Conservation (phyloP, 371 early-diverging fungal genomes). For the Mortierella sp. region DNA sequence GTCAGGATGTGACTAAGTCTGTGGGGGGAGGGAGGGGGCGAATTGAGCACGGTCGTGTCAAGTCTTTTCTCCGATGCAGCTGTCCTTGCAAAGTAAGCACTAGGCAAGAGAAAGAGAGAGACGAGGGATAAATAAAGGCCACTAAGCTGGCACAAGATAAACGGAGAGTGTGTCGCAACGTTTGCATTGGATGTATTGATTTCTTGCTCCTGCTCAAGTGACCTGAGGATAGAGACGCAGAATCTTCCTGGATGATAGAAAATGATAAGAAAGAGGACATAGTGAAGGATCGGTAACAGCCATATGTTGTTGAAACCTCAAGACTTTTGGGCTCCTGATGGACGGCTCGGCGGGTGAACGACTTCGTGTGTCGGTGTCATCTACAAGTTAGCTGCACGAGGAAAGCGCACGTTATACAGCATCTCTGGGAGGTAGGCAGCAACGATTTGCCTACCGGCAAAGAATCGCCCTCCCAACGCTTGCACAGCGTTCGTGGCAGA, state of each 20-base stretch:
- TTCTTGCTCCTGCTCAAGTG: conserved; percentile 8
- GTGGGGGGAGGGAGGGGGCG: too few species aligned
- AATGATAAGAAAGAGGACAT: conserved; percentile 4
- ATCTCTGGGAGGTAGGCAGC: conserved; percentile 79
- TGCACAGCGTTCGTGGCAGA: conserved; percentile 76
- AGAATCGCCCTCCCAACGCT: conserved; percentile 81
- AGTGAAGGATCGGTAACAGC: conserved; percentile 2
- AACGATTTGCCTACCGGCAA: conserved; percentile 81
- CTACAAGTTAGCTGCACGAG: conserved; percentile 59
- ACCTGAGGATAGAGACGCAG: conserved; percentile 1
- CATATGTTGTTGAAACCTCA: not conserved
- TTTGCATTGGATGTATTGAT: not conserved
- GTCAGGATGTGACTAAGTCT: too few species aligned
- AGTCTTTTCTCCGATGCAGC: not conserved
- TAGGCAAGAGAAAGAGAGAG: conserved; percentile 16
- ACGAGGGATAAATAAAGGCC: conserved; percentile 17
- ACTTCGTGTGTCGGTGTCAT: conserved; percentile 9
- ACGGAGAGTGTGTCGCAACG: not conserved
- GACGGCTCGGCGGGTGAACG: not conserved
- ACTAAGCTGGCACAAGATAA: conserved; percentile 1
- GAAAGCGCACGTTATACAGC: conserved; percentile 75
- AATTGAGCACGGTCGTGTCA: not conserved
- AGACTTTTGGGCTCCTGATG: not conserved
- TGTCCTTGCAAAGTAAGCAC: conserved; percentile 25
- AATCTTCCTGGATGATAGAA: conserved; percentile 1